Conservation (phyloP, 768 basidiomycete genomes). For the Trametes elegans region DNA sequence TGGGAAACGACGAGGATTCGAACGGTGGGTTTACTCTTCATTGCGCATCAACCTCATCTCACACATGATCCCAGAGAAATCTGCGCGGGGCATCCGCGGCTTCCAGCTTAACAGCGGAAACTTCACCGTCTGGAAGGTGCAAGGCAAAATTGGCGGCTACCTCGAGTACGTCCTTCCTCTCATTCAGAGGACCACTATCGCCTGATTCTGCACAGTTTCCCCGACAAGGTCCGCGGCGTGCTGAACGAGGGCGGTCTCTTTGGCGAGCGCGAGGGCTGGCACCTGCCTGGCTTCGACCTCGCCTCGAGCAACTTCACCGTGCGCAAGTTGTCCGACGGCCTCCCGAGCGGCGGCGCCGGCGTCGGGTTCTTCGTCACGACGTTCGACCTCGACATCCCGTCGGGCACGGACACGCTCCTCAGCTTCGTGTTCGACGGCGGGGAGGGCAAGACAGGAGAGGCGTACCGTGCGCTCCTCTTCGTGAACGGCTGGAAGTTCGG, state of each 20-base stretch:
- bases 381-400: slow-evolving; percentile 59
- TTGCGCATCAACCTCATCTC: too few relatives aligned
- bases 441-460: slow-evolving; percentile 43
- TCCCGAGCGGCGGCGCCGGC: slow-evolving; percentile 58
- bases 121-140: slow-evolving; percentile 42
- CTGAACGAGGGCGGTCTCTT: slow-evolving; percentile 46
- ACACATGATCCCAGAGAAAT: slow-evolving; percentile 47
- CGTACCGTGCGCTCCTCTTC: slow-evolving; percentile 73
- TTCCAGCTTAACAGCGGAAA: slow-evolving; percentile 64
- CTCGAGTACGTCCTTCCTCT: slow-evolving; percentile 27
- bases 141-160: slow-evolving; percentile 46
- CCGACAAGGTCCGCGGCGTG: slow-evolving; percentile 55
- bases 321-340: slow-evolving; percentile 55
- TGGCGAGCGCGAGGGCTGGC: slow-evolving; percentile 45
- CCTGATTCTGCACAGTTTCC: slow-evolving; percentile 49
- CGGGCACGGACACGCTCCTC: slow-evolving; percentile 59
- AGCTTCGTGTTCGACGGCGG: slow-evolving; percentile 62
- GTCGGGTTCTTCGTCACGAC: slow-evolving; percentile 81
- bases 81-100: slow-evolving; percentile 76
- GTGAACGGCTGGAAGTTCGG: slow-evolving; percentile 93
- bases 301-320: slow-evolving; percentile 47
- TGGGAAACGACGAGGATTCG: slow-evolving; percentile 50
- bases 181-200: not conserved
- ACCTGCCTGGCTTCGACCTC: slow-evolving; percentile 52
- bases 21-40: slow-evolving; percentile 6